A percentile compares a stretch with the other conserved stretches of the same genome.
Evolutionary conservation across 2,329 filamentous ascomycete genomes (phyloP).

Genomic region (Aspergillus sp.): DNA sequence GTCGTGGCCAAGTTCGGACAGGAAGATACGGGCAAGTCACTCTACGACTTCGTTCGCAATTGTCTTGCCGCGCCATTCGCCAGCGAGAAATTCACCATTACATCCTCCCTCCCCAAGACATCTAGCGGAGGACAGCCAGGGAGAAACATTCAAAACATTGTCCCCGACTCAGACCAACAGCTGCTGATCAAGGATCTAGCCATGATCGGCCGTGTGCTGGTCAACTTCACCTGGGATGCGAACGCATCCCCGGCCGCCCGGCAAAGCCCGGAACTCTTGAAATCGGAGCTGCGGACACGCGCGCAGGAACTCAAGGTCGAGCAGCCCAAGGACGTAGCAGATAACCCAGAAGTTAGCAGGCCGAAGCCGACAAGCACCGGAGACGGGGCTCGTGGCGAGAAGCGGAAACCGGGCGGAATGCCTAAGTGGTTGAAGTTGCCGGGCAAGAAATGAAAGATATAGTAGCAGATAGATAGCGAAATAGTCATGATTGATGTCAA

Average conservation of each 20-base stretch:
- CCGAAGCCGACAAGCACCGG: conserved; percentile 40
- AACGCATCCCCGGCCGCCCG: conserved; percentile 59
- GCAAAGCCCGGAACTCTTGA: conserved; percentile 59
- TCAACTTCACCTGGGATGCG: conserved; percentile 76
- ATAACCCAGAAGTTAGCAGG: conserved; percentile 49
- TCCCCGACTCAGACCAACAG: conserved; percentile 49
- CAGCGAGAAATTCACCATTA: conserved; percentile 70
- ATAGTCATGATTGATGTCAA: neutral
- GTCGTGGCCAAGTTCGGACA: conserved; percentile 72
- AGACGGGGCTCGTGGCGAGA: conserved; percentile 27
- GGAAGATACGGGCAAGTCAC: conserved; percentile 66
- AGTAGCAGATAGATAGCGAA: neutral
- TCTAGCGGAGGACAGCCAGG: conserved; percentile 11
- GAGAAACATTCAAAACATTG: conserved; percentile 28
- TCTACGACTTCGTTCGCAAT: conserved; percentile 73
- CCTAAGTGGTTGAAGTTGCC: conserved; percentile 74
- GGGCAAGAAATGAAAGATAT: conserved; percentile 64
- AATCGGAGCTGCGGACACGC: conserved; percentile 59
- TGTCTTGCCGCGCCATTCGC: conserved; percentile 64
- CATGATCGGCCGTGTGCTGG: conserved; percentile 68
- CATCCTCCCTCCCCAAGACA: conserved; percentile 51
- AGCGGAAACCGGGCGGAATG: conserved; percentile 44
- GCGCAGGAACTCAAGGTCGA: conserved; percentile 65
- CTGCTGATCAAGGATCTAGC: conserved; percentile 71
- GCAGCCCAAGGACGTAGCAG: conserved; percentile 51